Evolutionary conservation across 768 basidiomycete species (phyloP), one percentile per base, ranked within the genome.

Genomic region (Arthromyces matolae): DNA sequence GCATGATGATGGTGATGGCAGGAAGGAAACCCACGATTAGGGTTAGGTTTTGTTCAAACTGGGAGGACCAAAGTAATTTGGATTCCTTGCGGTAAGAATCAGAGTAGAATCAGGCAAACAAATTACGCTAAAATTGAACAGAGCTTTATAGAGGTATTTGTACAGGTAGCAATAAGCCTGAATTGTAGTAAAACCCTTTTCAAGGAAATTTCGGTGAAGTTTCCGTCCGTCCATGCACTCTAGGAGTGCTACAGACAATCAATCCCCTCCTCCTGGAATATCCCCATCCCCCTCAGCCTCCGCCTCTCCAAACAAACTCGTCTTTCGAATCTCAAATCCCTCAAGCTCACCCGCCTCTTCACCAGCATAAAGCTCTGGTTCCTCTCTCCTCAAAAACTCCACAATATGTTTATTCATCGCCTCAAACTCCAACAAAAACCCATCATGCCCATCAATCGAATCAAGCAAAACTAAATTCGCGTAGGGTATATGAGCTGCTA

Each of bases 401-500:
- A 89, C 62, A 22, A 96, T 81, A 63, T 86, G 81, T 16, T 64
- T 69, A 60, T 97, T 94, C 60, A 99, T 95, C 55, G 83, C 82
- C 71, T 97, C 91, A 62, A 98, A 98, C 69, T 99, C 96, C 48
- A 98, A 76, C 52, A 98, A 66, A 67, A 98, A 98, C 18, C 96
- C 96, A 61, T 99, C 96, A 62, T 99, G 96, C 0, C 96, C 96
- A 60, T 97, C 94, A 2, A 81, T 84, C 7, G 81, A 84, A 5
- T 83, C 80, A 28, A 98, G 86, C 33, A 89, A 77, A 20, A 93
- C 84, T 20, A 97, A 75, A 59, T 86, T 78, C 0, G 90, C 85
- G 8, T 76, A 78, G 0, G 90, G 88, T 27, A 96, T 86, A 59
- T 86, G 78, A 1, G 74, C 74, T 4, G 92, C 91, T 42, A 99